Evolutionary conservation across 2,329 filamentous ascomycete species (phyloP).

Genomic region (Colletotrichum acutatum): DNA sequence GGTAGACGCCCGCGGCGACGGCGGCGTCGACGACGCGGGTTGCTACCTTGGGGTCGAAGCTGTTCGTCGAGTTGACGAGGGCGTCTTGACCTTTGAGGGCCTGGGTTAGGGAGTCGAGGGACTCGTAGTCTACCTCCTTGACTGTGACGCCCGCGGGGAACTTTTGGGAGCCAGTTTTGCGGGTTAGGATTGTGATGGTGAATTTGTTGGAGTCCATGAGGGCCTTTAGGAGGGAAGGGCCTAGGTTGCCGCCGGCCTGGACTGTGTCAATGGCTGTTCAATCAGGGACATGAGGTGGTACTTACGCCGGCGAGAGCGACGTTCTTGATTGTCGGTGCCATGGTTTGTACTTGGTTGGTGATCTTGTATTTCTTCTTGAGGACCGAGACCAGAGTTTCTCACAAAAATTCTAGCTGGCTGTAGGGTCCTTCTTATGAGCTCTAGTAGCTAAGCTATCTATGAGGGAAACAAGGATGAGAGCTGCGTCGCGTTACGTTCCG

Average conservation of each 20-base stretch:
- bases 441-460: background rate
- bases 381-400: background rate
- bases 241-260: constrained; percentile 47
- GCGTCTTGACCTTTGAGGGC: constrained; percentile 68
- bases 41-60: constrained; percentile 51
- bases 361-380: background rate
- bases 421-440: constrained; percentile 6
- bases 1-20: constrained; percentile 67
- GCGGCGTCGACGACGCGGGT: constrained; percentile 65
- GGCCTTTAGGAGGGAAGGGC: constrained; percentile 43
- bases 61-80: constrained; percentile 53
- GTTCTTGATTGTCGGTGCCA: constrained; percentile 45
- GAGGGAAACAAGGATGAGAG: background rate
- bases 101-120: constrained; percentile 57
- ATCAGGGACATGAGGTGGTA: background rate
- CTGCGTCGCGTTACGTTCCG: background rate
- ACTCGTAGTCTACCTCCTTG: constrained; percentile 59
- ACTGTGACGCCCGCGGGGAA: constrained; percentile 53
- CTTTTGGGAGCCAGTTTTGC: constrained; percentile 51
- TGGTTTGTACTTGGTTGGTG: background rate
- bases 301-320: constrained; percentile 50
- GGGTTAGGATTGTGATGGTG: constrained; percentile 65
- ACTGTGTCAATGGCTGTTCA: background rate
- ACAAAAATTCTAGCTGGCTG: background rate
- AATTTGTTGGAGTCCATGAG: constrained; percentile 47